Evolutionary conservation across 108 stramenopile genomes (phyloP), one percentile per base, ranked within the genome.

Genomic region (Pseudonitzschia multiseries): DNA sequence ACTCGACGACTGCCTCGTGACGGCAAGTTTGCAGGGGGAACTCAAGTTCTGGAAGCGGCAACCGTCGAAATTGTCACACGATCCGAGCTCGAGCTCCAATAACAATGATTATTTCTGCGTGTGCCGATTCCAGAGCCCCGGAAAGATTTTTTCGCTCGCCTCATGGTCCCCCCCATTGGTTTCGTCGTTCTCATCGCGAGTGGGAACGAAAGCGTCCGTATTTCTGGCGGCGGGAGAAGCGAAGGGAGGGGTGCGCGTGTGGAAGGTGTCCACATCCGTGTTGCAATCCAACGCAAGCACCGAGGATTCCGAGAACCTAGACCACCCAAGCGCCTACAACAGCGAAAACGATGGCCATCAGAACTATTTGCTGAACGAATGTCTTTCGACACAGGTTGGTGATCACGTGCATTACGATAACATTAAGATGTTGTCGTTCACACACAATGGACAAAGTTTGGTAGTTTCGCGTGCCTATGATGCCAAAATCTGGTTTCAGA

Each of bases 361-460:
- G n/a, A n/a, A n/a, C n/a, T 59, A 67, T 44, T 13, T 10, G 15
- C 26, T 67, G 0, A 26, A 46, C 22, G 66, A 67, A 27, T 67
- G 43, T 50, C 28, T 67, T 13, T 15, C 44, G 12, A 50, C 28
- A 13, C 20, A 44, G 36, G 66, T 67, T 22, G 66, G 66, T 9
- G 66, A 67, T 40, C 66, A 67, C 44, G 66, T 67, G 18, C 66
- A 67, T 22, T 50, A 67, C 44, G 66, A 67, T n/a, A 67, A 67
- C 36, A 67, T 67, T 17, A 67, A 67, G 26, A n/a, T 67, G 9
- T 9, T 67, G 5, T 24, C 66, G 0, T 67, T 67, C 36, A 48
- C 44, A 26, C 66, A 44, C 15, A 40, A 62, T 20, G 61, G 61
- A n/a, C 29, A 20, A 5, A 62, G 61, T 40, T 21, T 67, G 28